These are phyloP conservation scores for Fonsecaea multimorphosa DNA, from an alignment of 2,329 filamentous ascomycete genomes.

Conservation along the genomic window DNA sequence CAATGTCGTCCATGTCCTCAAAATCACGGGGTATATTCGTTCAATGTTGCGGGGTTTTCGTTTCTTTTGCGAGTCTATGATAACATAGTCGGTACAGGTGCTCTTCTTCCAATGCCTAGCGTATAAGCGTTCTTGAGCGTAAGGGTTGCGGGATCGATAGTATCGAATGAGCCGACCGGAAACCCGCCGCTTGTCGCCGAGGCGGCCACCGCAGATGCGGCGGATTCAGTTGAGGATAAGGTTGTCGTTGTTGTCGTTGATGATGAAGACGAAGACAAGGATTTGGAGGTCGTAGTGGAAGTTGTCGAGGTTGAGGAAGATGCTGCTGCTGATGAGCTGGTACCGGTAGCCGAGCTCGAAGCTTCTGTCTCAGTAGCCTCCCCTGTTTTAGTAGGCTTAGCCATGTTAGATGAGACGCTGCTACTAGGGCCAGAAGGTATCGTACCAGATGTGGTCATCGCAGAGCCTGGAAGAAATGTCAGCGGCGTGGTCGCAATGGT, in stretches of 20 bases:
- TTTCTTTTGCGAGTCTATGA: slow-evolving; percentile 21
- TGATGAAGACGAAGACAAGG: slow-evolving; percentile 18
- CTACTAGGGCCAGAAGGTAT: slow-evolving; percentile 27
- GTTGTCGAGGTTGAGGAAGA: slow-evolving; percentile 4
- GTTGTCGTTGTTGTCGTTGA: slow-evolving; percentile 13
- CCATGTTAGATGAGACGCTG: slow-evolving; percentile 33
- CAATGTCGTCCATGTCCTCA: slow-evolving; percentile 4
- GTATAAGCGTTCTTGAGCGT: slow-evolving; percentile 35
- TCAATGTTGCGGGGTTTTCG: slow-evolving; percentile 7
- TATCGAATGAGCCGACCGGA: slow-evolving; percentile 29
- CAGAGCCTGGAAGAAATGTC: slow-evolving; percentile 13
- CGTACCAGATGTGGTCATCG: slow-evolving; percentile 30
- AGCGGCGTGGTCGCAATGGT: background rate
- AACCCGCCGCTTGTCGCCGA: slow-evolving; percentile 19
- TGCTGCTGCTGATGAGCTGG: slow-evolving; percentile 12
- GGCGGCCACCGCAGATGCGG: slow-evolving; percentile 16
- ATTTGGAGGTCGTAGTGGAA: background rate
- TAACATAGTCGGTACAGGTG: slow-evolving; percentile 27
- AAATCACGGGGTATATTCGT: slow-evolving; percentile 3
- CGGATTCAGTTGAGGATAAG: slow-evolving; percentile 15
- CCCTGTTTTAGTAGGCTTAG: slow-evolving; percentile 31
- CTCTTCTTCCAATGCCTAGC: slow-evolving; percentile 33
- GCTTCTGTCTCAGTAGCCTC: slow-evolving; percentile 23
- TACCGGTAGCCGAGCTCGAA: slow-evolving; percentile 17
- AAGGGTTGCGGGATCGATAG: slow-evolving; percentile 37